These are phyloP conservation scores for Heritiera fomes DNA, from an alignment of 345 rosid species.

Conservation along the genomic window DNA sequence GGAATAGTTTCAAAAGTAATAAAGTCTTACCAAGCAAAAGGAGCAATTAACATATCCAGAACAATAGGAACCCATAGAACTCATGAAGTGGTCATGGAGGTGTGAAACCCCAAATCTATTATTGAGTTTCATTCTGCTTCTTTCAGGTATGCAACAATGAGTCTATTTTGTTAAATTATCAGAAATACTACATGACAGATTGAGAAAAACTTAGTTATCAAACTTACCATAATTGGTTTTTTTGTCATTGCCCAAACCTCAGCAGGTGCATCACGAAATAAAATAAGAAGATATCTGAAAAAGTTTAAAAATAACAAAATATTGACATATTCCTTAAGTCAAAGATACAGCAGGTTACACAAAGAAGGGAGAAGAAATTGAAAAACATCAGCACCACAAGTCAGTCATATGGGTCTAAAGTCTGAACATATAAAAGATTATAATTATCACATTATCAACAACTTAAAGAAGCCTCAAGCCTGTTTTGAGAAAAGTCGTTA, in stretches of 20 bases:
- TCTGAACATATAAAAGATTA: neutral
- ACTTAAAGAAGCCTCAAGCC: too few species aligned
- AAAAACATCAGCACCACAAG: constrained; percentile 10
- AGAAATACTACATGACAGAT: neutral
- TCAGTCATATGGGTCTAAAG: constrained; percentile 1
- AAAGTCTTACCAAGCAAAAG: constrained; percentile 1
- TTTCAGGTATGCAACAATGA: neutral
- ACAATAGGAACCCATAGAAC: neutral
- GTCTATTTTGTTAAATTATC: neutral
- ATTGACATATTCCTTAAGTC: neutral
- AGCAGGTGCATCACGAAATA: constrained; percentile 97
- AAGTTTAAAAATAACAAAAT: neutral
- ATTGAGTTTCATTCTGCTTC: neutral
- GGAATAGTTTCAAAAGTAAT: neutral
- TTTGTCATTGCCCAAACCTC: constrained; percentile 99
- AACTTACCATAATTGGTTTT: constrained; percentile 85
- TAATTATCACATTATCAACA: neutral
- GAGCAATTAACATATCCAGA: neutral
- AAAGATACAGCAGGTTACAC: too few species aligned
- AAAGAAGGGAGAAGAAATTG: neutral
- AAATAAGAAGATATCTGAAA: constrained; percentile 88
- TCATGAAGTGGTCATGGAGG: neutral
- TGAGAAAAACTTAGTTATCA: constrained; percentile 13
- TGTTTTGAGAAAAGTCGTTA: neutral
- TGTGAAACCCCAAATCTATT: neutral